These are phyloP conservation scores for Daldinia loculata DNA, from an alignment of 495 filamentous ascomycete species.

Conservation along the genomic window DNA sequence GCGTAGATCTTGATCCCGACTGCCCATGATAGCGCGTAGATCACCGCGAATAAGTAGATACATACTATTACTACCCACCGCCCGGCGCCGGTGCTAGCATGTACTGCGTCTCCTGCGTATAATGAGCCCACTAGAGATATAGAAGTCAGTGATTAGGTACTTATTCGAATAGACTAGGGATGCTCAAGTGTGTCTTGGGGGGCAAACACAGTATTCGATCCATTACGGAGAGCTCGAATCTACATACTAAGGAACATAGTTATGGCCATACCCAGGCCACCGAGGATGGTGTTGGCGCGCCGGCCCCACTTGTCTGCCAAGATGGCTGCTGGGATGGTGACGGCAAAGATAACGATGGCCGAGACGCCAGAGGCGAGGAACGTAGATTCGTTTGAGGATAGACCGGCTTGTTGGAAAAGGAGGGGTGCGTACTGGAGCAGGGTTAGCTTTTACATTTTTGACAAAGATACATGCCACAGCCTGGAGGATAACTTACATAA, in stretches of 20 bases:
- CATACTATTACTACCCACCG: background rate
- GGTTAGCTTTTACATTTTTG: too few relatives aligned
- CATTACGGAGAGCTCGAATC: background rate
- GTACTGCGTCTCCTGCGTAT: background rate
- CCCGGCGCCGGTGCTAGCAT: background rate
- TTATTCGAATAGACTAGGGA: background rate
- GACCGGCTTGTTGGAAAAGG: too few relatives aligned
- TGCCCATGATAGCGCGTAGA: background rate
- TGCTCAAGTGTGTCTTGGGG: background rate
- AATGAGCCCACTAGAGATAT: background rate
- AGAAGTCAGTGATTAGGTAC: background rate
- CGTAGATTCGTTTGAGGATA: too few relatives aligned
- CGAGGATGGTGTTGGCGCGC: background rate
- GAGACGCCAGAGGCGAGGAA: too few relatives aligned
- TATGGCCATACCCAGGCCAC: background rate
- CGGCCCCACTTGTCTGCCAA: too few relatives aligned
- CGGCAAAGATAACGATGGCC: too few relatives aligned
- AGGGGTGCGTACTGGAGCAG: too few relatives aligned
- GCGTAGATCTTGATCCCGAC: background rate
- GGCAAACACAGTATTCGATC: too few relatives aligned
- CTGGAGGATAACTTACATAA: too few relatives aligned
- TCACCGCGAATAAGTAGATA: background rate
- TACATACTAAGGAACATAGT: background rate
- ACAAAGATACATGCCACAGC: too few relatives aligned
- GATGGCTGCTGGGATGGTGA: too few relatives aligned